These are phyloP conservation scores for Chrysoporthe cubensis DNA, from an alignment of 2,329 filamentous ascomycete species.

Conservation along the genomic window DNA sequence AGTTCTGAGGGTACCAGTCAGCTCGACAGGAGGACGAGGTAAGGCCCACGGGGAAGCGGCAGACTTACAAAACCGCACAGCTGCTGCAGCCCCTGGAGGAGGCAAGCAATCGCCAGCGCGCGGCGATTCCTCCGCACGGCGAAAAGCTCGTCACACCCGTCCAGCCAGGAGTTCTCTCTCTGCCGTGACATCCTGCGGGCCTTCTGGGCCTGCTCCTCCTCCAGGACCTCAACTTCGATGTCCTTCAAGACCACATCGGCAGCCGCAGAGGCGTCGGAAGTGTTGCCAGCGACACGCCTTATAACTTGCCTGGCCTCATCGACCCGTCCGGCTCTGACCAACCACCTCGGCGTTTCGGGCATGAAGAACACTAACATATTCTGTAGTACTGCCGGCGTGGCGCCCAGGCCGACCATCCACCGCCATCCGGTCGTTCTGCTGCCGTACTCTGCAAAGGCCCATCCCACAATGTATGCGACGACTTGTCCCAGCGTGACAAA, in stretches of 20 bases:
- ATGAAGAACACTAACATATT: constrained; percentile 69
- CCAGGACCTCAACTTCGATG: constrained; percentile 75
- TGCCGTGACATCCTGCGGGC: constrained; percentile 42
- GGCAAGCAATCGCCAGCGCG: constrained; percentile 81
- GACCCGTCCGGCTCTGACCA: constrained; percentile 70
- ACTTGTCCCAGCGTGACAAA: constrained; percentile 90
- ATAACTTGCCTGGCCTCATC: constrained; percentile 69
- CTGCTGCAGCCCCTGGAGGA: constrained; percentile 86
- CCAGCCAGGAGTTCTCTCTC: constrained; percentile 41
- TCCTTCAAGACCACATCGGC: constrained; percentile 66
- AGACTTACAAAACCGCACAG: constrained; percentile 76
- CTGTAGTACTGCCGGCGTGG: constrained; percentile 75
- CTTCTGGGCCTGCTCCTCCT: constrained; percentile 64
- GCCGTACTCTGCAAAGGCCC: constrained; percentile 66
- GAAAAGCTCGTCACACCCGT: constrained; percentile 58
- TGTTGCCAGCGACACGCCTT: constrained; percentile 61
- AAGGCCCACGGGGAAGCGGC: background rate
- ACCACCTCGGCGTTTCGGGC: constrained; percentile 89
- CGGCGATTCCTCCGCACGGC: constrained; percentile 67
- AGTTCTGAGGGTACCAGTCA: constrained; percentile 60
- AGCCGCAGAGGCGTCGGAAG: constrained; percentile 43
- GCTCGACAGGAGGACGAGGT: constrained; percentile 4
- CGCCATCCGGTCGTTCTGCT: constrained; percentile 70
- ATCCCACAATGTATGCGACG: constrained; percentile 83
- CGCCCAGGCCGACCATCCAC: constrained; percentile 89